Percentiles rank a stretch among this genome's conserved stretches.
Conservation (phyloP, 495 filamentous ascomycete genomes). For the Haplographium delicatum region DNA sequence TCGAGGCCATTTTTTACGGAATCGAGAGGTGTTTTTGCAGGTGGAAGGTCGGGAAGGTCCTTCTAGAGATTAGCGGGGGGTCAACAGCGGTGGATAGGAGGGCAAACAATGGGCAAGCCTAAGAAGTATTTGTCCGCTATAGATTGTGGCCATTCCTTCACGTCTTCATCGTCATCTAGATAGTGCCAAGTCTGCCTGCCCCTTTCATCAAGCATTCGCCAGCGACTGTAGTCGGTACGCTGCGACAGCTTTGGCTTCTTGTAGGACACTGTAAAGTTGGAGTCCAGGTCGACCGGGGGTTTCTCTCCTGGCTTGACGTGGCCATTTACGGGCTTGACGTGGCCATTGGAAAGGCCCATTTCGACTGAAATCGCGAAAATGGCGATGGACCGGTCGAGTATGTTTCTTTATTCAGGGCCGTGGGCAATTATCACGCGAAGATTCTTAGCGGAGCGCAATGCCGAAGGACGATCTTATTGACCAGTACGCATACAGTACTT, state of each 20-base stretch:
- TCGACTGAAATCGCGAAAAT: too few relatives aligned
- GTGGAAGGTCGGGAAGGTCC: constrained; percentile 66
- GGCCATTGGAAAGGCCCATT: too few relatives aligned
- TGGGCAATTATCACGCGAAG: too few relatives aligned
- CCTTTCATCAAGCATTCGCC: constrained; percentile 77
- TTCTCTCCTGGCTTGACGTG: too few relatives aligned
- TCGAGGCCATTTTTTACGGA: constrained; percentile 75
- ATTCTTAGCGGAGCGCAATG: too few relatives aligned
- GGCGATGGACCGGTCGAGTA: too few relatives aligned
- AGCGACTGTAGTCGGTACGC: constrained; percentile 71
- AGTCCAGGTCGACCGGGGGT: too few relatives aligned
- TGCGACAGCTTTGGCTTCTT: constrained; percentile 36
- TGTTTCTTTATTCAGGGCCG: too few relatives aligned
- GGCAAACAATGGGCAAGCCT: constrained; percentile 59
- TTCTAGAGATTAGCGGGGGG: constrained; percentile 29
- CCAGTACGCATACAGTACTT: too few relatives aligned
- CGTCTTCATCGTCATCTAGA: constrained; percentile 69
- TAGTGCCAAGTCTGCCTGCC: constrained; percentile 94
- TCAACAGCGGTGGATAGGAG: not conserved
- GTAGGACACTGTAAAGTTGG: constrained; percentile 13
- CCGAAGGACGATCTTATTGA: too few relatives aligned
- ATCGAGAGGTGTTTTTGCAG: constrained; percentile 67
- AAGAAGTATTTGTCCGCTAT: constrained; percentile 79
- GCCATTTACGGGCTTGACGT: too few relatives aligned
- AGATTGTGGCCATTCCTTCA: constrained; percentile 77